Evolutionary conservation across 2,329 filamentous ascomycete genomes (phyloP).

Genomic region (Scytalidium sp.): DNA sequence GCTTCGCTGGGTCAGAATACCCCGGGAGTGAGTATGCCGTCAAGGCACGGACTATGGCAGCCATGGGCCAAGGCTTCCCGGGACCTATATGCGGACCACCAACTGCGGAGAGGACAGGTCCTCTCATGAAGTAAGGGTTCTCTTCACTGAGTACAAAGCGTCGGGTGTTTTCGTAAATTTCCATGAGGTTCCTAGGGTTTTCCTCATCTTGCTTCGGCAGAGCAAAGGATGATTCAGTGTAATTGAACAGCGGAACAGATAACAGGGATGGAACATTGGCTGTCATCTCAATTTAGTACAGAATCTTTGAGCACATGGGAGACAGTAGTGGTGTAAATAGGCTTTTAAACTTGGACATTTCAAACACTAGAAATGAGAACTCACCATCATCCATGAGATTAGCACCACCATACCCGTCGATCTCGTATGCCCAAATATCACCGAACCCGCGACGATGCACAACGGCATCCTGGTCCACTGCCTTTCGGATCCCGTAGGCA

Average conservation of each 20-base stretch:
- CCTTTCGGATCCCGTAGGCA: constrained; percentile 61
- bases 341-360: not conserved
- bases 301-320: too few species aligned
- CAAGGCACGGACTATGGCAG: constrained; percentile 47
- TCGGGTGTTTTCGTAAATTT: constrained; percentile 75
- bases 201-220: constrained; percentile 14
- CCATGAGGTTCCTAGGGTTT: constrained; percentile 46
- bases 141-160: constrained; percentile 71
- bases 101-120: constrained; percentile 57
- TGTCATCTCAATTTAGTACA: constrained; percentile 47
- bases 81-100: constrained; percentile 67
- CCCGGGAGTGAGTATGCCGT: constrained; percentile 34
- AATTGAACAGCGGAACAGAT: constrained; percentile 62
- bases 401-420: constrained; percentile 58
- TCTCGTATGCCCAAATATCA: constrained; percentile 74
- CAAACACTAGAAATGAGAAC: not conserved
- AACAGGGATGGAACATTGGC: constrained; percentile 69
- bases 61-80: constrained; percentile 53
- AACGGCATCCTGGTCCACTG: constrained; percentile 69
- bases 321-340: too few species aligned
- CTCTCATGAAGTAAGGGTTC: constrained; percentile 71
- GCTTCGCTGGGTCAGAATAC: constrained; percentile 4
- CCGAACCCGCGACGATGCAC: constrained; percentile 60
- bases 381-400: constrained; percentile 52
- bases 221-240: constrained; percentile 27